Evolutionary conservation across 805 yeast species (phyloP).

Genomic region (Hanseniaspora valbyensis): DNA sequence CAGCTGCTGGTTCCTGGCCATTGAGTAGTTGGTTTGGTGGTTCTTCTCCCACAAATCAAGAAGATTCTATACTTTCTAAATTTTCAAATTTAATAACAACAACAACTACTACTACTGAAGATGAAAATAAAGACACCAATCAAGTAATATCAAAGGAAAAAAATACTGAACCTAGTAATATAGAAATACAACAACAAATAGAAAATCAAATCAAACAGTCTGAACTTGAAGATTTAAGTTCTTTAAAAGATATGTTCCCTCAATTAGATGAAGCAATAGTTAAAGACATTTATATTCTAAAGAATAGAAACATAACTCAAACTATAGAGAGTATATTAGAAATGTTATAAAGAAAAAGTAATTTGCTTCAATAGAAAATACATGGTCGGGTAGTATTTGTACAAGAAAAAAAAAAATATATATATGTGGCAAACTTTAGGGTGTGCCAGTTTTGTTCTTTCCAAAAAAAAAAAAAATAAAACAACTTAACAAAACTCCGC

Average conservation of each 20-base stretch:
- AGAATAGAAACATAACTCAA: slow-evolving; percentile 41
- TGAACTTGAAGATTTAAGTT: slow-evolving; percentile 32
- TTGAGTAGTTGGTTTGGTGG: slow-evolving; percentile 6
- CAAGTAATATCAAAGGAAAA: slow-evolving; percentile 30
- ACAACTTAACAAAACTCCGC: no score
- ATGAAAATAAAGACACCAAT: slow-evolving; percentile 26
- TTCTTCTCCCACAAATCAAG: neutral
- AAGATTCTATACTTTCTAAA: neutral
- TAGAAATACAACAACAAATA: slow-evolving; percentile 30
- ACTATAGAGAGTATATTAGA: slow-evolving; percentile 10
- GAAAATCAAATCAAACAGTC: slow-evolving; percentile 35
- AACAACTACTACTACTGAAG: slow-evolving; percentile 18
- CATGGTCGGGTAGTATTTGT: no score
- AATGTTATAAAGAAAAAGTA: neutral
- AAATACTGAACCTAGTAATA: slow-evolving; percentile 8
- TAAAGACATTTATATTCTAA: slow-evolving; percentile 56
- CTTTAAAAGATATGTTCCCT: slow-evolving; percentile 64
- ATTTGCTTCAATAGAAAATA: no score
- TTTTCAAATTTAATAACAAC: slow-evolving; percentile 14
- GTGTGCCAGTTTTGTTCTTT: no score
- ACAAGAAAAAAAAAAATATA: no score
- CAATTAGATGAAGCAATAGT: slow-evolving; percentile 55
- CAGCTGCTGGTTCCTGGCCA: neutral
- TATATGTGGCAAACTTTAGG: no score
- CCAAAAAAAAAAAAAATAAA: no score